phyloP scores from a whole-genome alignment of 2,329 filamentous ascomycete species.

The Graphiopsis chlorocephala region DNA sequence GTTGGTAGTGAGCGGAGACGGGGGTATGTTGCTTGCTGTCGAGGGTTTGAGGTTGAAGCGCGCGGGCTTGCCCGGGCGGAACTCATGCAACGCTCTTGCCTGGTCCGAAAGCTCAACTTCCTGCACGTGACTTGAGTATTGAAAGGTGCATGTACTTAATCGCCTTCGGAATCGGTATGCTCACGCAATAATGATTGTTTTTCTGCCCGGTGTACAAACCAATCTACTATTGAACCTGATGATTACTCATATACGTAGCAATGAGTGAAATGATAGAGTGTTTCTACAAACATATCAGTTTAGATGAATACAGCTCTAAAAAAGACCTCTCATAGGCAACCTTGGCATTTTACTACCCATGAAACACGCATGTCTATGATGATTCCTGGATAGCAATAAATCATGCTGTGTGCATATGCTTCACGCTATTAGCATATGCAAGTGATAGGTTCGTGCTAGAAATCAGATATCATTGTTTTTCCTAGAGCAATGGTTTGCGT shows the following conservation, averaged over 20 bases:
- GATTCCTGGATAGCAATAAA: neutral
- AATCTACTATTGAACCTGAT: too few relatives aligned
- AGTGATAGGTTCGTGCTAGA: neutral
- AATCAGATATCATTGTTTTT: neutral
- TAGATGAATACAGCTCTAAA: neutral
- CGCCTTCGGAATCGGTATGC: neutral
- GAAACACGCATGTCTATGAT: neutral
- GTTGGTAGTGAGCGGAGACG: constrained; percentile 14
- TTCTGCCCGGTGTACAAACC: neutral
- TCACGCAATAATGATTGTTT: neutral
- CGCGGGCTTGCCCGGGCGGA: constrained; percentile 2
- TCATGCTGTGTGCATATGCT: neutral
- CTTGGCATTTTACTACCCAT: neutral
- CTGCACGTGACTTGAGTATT: neutral
- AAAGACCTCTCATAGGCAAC: neutral
- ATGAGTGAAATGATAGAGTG: neutral
- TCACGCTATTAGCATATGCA: neutral
- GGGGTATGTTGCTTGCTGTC: constrained; percentile 7
- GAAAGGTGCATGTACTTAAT: neutral
- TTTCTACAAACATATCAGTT: neutral
- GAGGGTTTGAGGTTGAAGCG: constrained; percentile 13
- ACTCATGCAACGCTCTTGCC: neutral
- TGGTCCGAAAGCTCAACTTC: neutral
- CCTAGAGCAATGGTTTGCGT: neutral
- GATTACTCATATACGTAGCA: too few relatives aligned